A percentile compares a stretch with the other conserved stretches of the same genome.
These are phyloP conservation scores for Platanthera zijinensis DNA, from an alignment of 106 monocot genomes.

Conservation along the genomic window DNA sequence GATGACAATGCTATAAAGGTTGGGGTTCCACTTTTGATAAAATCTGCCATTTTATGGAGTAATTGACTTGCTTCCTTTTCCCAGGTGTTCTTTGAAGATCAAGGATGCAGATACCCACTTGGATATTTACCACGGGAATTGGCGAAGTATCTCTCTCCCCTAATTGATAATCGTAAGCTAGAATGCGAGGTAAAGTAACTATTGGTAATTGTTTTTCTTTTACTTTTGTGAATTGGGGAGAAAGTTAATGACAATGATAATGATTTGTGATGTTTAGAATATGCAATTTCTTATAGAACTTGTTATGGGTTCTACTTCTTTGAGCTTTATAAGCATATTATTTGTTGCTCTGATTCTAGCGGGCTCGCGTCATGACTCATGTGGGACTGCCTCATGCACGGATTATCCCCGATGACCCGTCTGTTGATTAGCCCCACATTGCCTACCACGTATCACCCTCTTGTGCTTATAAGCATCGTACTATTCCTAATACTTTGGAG, in stretches of 20 bases:
- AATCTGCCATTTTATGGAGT: neutral
- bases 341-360: too few species aligned
- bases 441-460: too few species aligned
- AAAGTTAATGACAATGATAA: neutral
- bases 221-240: neutral
- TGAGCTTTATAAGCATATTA: too few species aligned
- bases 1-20: slow-evolving; percentile 89
- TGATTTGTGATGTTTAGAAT: neutral
- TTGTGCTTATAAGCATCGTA: too few species aligned
- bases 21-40: slow-evolving; percentile 1
- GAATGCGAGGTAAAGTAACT: slow-evolving; percentile 48
- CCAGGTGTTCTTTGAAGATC: slow-evolving; percentile 54
- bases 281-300: neutral
- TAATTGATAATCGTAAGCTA: slow-evolving; percentile 50
- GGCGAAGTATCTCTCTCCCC: slow-evolving; percentile 62
- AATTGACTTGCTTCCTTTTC: slow-evolving; percentile 5
- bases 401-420: too few species aligned
- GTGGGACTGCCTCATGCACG: too few species aligned
- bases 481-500: too few species aligned
- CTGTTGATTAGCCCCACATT: too few species aligned
- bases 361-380: too few species aligned
- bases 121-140: slow-evolving; percentile 85
- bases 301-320: too few species aligned
- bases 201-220: neutral
- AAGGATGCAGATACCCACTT: slow-evolving; percentile 28